Base-by-base conservation (phyloP, 2,329 filamentous ascomycete species). In the Fusarium staphyleae region DNA sequence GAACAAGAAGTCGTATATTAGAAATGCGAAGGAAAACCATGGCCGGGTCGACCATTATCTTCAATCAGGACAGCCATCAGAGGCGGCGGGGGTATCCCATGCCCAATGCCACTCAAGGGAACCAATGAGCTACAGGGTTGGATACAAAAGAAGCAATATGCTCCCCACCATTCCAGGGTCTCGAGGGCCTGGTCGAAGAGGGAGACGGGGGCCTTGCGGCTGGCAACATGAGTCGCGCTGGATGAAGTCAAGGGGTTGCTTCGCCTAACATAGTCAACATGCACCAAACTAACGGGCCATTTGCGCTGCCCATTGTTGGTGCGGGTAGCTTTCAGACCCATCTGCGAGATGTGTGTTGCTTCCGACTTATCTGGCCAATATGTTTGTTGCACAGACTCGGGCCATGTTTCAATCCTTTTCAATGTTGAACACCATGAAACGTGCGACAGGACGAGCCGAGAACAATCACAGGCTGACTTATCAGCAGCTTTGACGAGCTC, bases 61-160 rank as follows among this genome's bases (percentile, higher is more conserved):
- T n/a, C n/a, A n/a, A n/a, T n/a, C n/a, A n/a, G n/a, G n/a, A n/a
- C n/a, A 37, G 49, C 32, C 40, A 47, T 42, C 28, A 29, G 43
- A 62, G 34, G 59, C 43, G 60, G n/a, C n/a, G 53, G 51, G 56
- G 37, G 4, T 30, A 29, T 13, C 46, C 53, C 48, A 50, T 62
- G 57, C 52, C 46, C 39, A 44, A 36, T 52, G 47, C 56, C 57
- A 48, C 18, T 1, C 11, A 22, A 4, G 16, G 16, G 46, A 33
- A 16, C 66, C 66, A 69, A 69, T 69, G 46, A 45, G 40, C 44
- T 8, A 50, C 29, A 44, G 53, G 26, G 19, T 15, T 19, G 35
- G 14, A 39, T 52, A 59, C 65, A 49, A 69, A 69, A 69, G 65
- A 69, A 69, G 66, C 63, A 69, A 69, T 66, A 50, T 55, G 47